Percentiles rank a stretch among this genome's conserved stretches.
Evolutionary conservation across 768 basidiomycete species (phyloP).

Genomic region (Leccinum barrowsii): DNA sequence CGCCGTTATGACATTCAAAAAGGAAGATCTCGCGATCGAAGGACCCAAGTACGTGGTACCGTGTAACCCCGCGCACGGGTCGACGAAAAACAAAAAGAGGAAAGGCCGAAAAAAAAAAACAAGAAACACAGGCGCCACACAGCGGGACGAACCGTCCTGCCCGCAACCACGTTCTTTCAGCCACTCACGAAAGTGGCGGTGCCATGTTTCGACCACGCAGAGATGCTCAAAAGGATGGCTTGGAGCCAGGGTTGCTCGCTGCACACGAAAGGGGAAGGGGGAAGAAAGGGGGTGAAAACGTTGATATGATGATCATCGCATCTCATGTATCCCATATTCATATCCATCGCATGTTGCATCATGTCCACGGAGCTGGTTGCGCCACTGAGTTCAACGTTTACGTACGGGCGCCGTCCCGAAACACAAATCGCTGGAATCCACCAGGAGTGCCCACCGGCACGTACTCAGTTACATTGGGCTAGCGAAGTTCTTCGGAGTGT

Average conservation of each 20-base stretch:
- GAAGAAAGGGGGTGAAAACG: background rate
- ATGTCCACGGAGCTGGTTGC: slow-evolving; percentile 15
- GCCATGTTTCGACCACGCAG: slow-evolving; percentile 6
- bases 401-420: slow-evolving; percentile 7
- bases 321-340: background rate
- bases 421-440: background rate
- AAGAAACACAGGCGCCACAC: slow-evolving; percentile 17
- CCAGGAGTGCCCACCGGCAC: background rate
- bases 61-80: background rate
- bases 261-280: background rate
- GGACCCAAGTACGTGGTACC: background rate
- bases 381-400: slow-evolving; percentile 17
- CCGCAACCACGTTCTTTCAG: slow-evolving; percentile 20
- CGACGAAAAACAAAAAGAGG: background rate
- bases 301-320: background rate
- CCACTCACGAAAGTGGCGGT: slow-evolving; percentile 19
- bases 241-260: background rate
- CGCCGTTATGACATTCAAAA: slow-evolving; percentile 6
- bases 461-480: background rate
- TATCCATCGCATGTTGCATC: background rate
- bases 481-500: background rate
- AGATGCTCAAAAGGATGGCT: background rate
- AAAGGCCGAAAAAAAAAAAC: background rate
- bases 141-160: slow-evolving; percentile 11
- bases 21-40: slow-evolving; percentile 4